Conservation (phyloP, 1,284 basidiomycete species). For the Farysia itapuensis region DNA sequence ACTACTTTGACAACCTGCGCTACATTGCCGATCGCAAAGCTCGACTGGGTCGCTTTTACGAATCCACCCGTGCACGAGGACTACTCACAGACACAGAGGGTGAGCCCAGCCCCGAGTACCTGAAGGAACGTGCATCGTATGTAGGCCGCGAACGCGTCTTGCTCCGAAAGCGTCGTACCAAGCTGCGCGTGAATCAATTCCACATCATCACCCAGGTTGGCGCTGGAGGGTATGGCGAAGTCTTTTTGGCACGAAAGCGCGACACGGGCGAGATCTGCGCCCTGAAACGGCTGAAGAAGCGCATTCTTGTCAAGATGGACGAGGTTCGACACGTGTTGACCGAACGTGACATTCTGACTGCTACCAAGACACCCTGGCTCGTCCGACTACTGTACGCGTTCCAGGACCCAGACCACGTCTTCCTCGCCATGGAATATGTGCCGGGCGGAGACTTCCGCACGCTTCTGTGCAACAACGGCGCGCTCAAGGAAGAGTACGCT, state of each 20-base stretch:
- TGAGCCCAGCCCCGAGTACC: slow-evolving; percentile 71
- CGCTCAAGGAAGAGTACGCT: slow-evolving; percentile 62
- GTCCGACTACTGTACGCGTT: slow-evolving; percentile 57
- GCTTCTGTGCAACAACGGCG: slow-evolving; percentile 58
- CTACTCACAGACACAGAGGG: slow-evolving; percentile 66
- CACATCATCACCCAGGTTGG: slow-evolving; percentile 60
- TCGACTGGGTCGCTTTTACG: slow-evolving; percentile 74
- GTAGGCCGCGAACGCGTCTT: slow-evolving; percentile 52
- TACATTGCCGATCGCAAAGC: slow-evolving; percentile 51
- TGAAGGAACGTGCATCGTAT: slow-evolving; percentile 43
- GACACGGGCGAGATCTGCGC: slow-evolving; percentile 59
- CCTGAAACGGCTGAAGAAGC: slow-evolving; percentile 57
- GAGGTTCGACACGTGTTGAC: slow-evolving; percentile 59
- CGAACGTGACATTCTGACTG: slow-evolving; percentile 58
- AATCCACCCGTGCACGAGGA: slow-evolving; percentile 33
- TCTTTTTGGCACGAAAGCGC: slow-evolving; percentile 57
- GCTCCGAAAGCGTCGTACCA: slow-evolving; percentile 54
- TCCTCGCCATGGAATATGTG: slow-evolving; percentile 65
- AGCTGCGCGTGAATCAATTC: slow-evolving; percentile 56
- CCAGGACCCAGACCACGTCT: slow-evolving; percentile 58
- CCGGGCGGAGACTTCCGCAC: slow-evolving; percentile 60
- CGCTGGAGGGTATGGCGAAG: slow-evolving; percentile 59
- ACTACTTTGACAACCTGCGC: slow-evolving; percentile 59
- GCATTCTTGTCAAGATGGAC: slow-evolving; percentile 59
- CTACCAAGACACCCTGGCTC: slow-evolving; percentile 57